Percentiles rank a stretch among this genome's conserved stretches.
Evolutionary conservation across 2,329 filamentous ascomycete species (phyloP).

Genomic region (Stachybotrys echinatus): DNA sequence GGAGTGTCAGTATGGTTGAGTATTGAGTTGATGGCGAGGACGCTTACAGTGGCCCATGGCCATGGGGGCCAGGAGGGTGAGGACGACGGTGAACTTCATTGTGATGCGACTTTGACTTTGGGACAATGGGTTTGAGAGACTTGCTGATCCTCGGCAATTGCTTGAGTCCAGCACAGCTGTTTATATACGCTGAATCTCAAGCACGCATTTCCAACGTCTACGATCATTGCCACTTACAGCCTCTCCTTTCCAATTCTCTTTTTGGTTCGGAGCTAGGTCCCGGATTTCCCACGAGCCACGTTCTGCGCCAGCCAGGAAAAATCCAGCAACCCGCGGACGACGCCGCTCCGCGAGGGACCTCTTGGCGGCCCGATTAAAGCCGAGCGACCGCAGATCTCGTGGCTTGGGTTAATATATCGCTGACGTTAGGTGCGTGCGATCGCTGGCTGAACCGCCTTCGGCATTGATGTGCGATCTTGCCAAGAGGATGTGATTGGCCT

Average conservation of each 20-base stretch:
- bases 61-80: background rate
- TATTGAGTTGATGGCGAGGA: no score
- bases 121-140: background rate
- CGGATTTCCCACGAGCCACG: background rate
- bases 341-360: background rate
- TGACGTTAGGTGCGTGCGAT: background rate
- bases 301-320: background rate
- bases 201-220: background rate
- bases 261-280: background rate
- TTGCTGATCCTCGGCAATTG: background rate
- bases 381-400: no score
- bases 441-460: background rate
- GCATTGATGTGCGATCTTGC: background rate
- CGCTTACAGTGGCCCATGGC: slow-evolving; percentile 1
- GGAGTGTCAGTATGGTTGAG: background rate
- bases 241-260: background rate
- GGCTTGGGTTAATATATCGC: background rate
- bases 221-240: background rate
- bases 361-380: no score
- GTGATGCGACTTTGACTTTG: background rate
- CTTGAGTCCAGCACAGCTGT: background rate
- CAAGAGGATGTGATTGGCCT: no score
- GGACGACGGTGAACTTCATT: background rate
- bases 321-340: background rate
- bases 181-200: background rate